Conservation (phyloP, 768 basidiomycete genomes). For the Lactifluus pinguis region DNA sequence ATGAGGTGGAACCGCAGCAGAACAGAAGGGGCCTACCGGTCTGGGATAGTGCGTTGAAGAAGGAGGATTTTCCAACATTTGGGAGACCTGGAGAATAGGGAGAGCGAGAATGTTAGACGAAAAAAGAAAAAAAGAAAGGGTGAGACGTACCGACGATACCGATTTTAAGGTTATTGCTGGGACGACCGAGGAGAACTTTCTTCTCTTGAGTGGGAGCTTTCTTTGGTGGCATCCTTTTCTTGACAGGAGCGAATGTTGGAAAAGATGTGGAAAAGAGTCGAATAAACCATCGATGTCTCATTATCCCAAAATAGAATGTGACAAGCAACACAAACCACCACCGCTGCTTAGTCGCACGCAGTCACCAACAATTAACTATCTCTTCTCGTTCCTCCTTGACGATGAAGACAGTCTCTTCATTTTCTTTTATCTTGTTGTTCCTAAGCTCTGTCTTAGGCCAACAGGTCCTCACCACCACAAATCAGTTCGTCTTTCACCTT, state of each 20-base stretch:
- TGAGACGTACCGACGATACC: slow-evolving; percentile 86
- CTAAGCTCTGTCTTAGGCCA: slow-evolving; percentile 20
- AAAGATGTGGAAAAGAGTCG: slow-evolving; percentile 33
- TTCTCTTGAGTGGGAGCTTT: slow-evolving; percentile 72
- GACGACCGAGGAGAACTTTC: slow-evolving; percentile 80
- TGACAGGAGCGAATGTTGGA: slow-evolving; percentile 29
- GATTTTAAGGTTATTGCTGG: slow-evolving; percentile 95
- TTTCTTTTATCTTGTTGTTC: slow-evolving; percentile 17
- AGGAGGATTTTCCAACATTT: slow-evolving; percentile 98
- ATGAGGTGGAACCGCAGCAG: slow-evolving; percentile 3
- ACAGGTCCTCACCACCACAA: slow-evolving; percentile 41
- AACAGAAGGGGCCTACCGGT: slow-evolving; percentile 48
- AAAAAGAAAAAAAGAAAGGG: slow-evolving; percentile 18
- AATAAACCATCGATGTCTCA: slow-evolving; percentile 21
- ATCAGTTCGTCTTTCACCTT: slow-evolving; percentile 33
- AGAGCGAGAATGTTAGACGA: too few species aligned
- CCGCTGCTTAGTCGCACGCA: background rate
- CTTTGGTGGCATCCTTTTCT: slow-evolving; percentile 86
- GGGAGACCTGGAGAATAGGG: slow-evolving; percentile 55
- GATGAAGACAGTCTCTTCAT: slow-evolving; percentile 5
- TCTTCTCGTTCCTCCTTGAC: background rate
- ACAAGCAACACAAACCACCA: too few species aligned
- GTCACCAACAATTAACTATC: background rate
- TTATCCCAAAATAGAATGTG: slow-evolving; percentile 7
- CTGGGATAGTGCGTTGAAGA: slow-evolving; percentile 93